These are phyloP conservation scores for Pseudozyma hubeiensis DNA, from an alignment of 1,284 basidiomycete genomes.

Conservation along the genomic window DNA sequence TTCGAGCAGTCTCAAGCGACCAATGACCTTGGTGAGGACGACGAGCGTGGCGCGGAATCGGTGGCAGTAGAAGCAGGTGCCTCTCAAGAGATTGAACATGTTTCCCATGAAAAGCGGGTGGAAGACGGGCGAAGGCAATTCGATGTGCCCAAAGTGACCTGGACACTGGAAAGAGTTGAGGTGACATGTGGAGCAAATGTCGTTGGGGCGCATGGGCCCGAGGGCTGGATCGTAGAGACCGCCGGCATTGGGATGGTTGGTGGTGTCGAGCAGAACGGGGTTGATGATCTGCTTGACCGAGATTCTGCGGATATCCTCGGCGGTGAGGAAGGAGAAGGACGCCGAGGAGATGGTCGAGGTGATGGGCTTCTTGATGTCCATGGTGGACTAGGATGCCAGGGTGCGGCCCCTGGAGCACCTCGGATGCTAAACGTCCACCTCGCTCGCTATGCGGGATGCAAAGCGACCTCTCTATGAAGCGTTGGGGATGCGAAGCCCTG, in stretches of 20 bases:
- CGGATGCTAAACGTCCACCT: slow-evolving; percentile 11
- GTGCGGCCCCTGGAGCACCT: slow-evolving; percentile 33
- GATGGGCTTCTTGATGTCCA: slow-evolving; percentile 93
- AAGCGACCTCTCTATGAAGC: slow-evolving; percentile 4
- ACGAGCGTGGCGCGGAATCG: slow-evolving; percentile 81
- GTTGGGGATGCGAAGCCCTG: neutral
- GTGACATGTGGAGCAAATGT: slow-evolving; percentile 91
- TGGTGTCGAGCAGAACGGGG: slow-evolving; percentile 89
- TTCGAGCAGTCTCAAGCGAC: slow-evolving; percentile 89
- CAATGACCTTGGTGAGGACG: slow-evolving; percentile 76
- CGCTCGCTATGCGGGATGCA: slow-evolving; percentile 13
- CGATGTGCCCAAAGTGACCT: slow-evolving; percentile 99
- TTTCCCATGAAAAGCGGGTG: slow-evolving; percentile 97
- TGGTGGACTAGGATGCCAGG: slow-evolving; percentile 68
- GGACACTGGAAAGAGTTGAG: slow-evolving; percentile 93
- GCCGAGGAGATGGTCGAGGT: slow-evolving; percentile 85
- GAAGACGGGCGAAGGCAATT: slow-evolving; percentile 92
- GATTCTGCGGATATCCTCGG: slow-evolving; percentile 90
- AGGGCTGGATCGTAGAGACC: slow-evolving; percentile 96
- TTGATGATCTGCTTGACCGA: slow-evolving; percentile 98
- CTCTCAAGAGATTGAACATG: slow-evolving; percentile 87
- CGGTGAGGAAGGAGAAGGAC: slow-evolving; percentile 93
- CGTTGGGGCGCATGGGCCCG: slow-evolving; percentile 77
- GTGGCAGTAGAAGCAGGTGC: slow-evolving; percentile 96
- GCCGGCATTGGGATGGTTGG: slow-evolving; percentile 89